Base-by-base conservation (phyloP, 768 basidiomycete species). In the Xerocomus spinulosus region DNA sequence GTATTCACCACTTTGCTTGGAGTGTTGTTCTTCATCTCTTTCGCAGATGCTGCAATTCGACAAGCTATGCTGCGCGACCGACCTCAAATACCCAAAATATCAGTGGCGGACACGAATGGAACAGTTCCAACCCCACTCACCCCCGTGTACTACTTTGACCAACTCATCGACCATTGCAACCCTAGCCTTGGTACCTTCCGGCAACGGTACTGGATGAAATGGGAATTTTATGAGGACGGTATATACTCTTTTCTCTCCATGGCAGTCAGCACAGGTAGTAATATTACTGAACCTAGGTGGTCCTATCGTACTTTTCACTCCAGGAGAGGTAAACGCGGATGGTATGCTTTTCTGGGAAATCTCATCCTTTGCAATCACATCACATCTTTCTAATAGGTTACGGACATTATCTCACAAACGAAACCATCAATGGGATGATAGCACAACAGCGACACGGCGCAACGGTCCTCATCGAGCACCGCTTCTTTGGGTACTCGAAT, bases 401-500 rank as follows among this genome's bases (percentile, higher is more conserved):
- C 46, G 62, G 62, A 44, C 71, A 67, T n/a, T 87, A 84, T 56
- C 71, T 87, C 42, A 82, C 82, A 14, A 86, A 87, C 56, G 46
- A 24, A 10, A 83, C 80, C 5, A 76, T 87, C 53, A 80, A 74
- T 50, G 85, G 85, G 14, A 69, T 73, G 42, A 79, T 85, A 50
- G 81, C 83, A 9, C 79, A 84, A 58, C 79, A 82, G 60, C 72
- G 83, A 48, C 77, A 76, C 28, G 85, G 81, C 18, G 79, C 79
- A 14, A 74, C 78, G 5, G 70, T 87, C 52, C 68, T 87, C 24
- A 51, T 87, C 21, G 85, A 88, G 56, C 86, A 88, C 57, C 75
- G 87, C 20, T 89, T 82, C 71, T 87, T 81, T 52, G 86, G 86
- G 13, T 65, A 77, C n/a, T 87, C 85, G 48, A 89, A 86, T 59